Evolutionary conservation across 192 early-diverging fungal species (phyloP).

Genomic region (Entrophospora sp.): DNA sequence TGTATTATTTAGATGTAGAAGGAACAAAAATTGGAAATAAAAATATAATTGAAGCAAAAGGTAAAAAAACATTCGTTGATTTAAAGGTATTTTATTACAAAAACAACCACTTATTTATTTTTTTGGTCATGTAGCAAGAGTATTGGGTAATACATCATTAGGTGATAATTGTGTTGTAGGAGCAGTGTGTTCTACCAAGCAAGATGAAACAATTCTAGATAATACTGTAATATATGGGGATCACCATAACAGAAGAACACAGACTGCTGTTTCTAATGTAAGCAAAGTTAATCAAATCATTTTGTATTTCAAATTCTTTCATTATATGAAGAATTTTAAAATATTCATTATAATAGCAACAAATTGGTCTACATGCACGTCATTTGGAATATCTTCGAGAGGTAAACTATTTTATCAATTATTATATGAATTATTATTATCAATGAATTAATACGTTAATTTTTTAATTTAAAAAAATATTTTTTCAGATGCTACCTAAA

Average conservation of each 20-base stretch:
- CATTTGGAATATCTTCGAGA: conserved; percentile 68
- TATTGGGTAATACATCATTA: conserved; percentile 45
- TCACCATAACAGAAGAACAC: conserved; percentile 42
- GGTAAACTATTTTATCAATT: conserved; percentile 15
- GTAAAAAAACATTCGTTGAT: conserved; percentile 24
- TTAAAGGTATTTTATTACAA: too few relatives aligned
- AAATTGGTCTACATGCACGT: conserved; percentile 47
- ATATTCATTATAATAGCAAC: conserved; percentile 35
- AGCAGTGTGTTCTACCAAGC: conserved; percentile 51
- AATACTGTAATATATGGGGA: conserved; percentile 61
- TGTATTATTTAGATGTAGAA: conserved; percentile 44
- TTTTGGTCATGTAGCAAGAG: conserved; percentile 31
- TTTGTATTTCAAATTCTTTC: not conserved
- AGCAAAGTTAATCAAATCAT: not conserved
- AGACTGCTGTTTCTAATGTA: conserved; percentile 32
- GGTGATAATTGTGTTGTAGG: conserved; percentile 68
- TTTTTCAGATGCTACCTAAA: conserved; percentile 38
- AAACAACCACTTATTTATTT: too few relatives aligned
- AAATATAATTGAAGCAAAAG: conserved; percentile 57
- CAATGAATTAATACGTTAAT: not conserved
- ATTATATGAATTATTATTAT: not conserved
- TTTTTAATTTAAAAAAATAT: not conserved
- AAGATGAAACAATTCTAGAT: conserved; percentile 48
- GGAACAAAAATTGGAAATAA: conserved; percentile 54
- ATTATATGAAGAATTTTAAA: too few relatives aligned